Evolutionary conservation across 2,329 filamentous ascomycete genomes (phyloP), one percentile per base, ranked within the genome.

Genomic region (Fusarium sp.): DNA sequence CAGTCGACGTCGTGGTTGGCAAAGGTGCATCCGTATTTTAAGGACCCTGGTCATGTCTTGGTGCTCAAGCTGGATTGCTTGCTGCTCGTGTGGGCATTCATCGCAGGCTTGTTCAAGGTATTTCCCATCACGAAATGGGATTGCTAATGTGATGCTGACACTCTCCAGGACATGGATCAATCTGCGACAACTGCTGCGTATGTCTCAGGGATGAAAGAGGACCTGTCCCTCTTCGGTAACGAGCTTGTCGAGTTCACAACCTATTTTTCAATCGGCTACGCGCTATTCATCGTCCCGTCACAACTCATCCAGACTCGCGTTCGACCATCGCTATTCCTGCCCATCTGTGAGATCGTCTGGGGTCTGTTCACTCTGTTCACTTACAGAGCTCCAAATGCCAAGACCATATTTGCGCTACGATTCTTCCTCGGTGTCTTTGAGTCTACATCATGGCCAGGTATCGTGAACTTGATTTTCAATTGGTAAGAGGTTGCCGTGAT

Each of bases 21-120:
- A 6, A 75, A 68, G 5, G 26, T 76, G 0, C 74, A 77, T 51
- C 75, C 75, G 0, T 77, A 76, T 44, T 76, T 76, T 13, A 63
- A 72, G 20, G 60, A 77, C 24, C 71, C 75, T 1, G 51, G 65
- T 5, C 75, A 74, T 56, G 72, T 75, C 5, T 30, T 77, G 28
- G 63, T 76, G 0, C 58, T 76, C 10, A 77, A 77, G 48, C 64
- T 77, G 4, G 75, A 77, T 41, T 28, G 69, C 14, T 41, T 77
- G 0, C 61, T 77, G 2, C 61, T 74, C 47, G 60, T 74, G 0
- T 76, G 76, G 71, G 75, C 74, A 0, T 37, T 64, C 9, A 55
- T 73, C 10, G 71, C 71, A 0, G 71, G 71, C 3, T 14, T 49
- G 13, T 51, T 61, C 35, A 65, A 67, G 49, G 65, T 53, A 53